Evolutionary conservation across 2,329 filamentous ascomycete genomes (phyloP), one percentile per base, ranked within the genome.

Genomic region (Claviceps pazoutovae): DNA sequence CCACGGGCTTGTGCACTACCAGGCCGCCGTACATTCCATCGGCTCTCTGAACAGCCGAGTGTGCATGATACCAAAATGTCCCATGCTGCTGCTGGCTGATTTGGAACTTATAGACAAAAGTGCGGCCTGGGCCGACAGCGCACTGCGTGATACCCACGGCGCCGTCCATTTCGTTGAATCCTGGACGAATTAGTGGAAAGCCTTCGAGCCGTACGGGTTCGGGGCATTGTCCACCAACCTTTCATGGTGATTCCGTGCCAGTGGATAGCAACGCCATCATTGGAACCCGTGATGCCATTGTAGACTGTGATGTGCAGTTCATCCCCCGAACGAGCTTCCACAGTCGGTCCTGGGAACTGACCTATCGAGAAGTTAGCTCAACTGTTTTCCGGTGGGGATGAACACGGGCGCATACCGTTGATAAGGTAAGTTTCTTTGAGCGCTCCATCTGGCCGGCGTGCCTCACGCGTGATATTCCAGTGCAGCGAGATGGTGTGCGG

Each of bases 211-310:
- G 8, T 30, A 30, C 26, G 26, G 7, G 34, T 17, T 4, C 9
- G 3, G 9, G 16, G 3, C 9, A 11, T 19, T 43, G 9, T 11
- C 41, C 42, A 49, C 47, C 2, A 14, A 38, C 77, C 76, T 56
- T 75, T 77, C 64, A 84, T 81, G 58, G 77, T 79, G 56, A 86
- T 70, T 17, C 83, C 83, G 60, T 87, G 83, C 68, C 82, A 87
- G 59, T 87, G 83, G 13, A 86, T 69, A 45, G 74, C 74, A 2
- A 82, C 79, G 11, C 56, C 56, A 0, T 42, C 50, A 4, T 54
- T 42, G 13, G 37, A 26, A 34, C 42, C n/a, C 13, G 56, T 26
- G 58, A 72, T 64, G 8, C 56, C 56, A 58, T 74, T 74, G 48
- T 63, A 60, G 3, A 74, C 69, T 2, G 58, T 58, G 9, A 74